Percentiles rank a stretch among this genome's conserved stretches.
phyloP scores from a whole-genome alignment of 305 asterid genomes.

The Ilex paraguariensis region DNA sequence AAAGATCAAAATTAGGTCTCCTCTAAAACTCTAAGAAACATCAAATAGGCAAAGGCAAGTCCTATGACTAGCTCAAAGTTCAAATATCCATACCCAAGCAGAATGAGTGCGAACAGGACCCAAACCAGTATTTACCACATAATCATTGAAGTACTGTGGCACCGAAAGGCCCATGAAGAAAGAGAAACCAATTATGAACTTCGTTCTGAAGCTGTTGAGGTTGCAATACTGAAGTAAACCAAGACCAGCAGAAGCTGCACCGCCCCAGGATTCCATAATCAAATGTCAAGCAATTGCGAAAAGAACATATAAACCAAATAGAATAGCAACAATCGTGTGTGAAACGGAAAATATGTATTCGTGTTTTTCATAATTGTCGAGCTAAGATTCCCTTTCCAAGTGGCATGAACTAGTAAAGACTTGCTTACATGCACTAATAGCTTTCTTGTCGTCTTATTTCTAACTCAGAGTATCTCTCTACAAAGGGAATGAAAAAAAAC shows the following conservation, averaged over 20 bases:
- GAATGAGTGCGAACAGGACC: slow-evolving; percentile 69
- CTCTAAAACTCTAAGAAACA: background rate
- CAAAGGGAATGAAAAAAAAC: too few relatives aligned
- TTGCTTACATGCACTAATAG: too few relatives aligned
- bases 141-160: slow-evolving; percentile 82
- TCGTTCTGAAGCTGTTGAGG: slow-evolving; percentile 93
- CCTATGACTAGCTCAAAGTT: background rate
- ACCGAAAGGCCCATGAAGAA: slow-evolving; percentile 93
- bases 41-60: background rate
- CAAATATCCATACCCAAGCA: slow-evolving; percentile 45
- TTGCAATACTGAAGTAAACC: slow-evolving; percentile 88
- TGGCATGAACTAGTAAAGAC: too few relatives aligned
- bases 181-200: slow-evolving; percentile 75
- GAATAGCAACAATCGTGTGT: slow-evolving; percentile 1
- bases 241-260: slow-evolving; percentile 75
- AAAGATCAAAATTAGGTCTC: background rate
- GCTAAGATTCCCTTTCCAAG: too few relatives aligned
- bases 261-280: background rate
- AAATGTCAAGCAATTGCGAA: background rate
- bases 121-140: slow-evolving; percentile 54
- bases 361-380: too few relatives aligned
- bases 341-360: too few relatives aligned
- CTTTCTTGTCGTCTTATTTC: too few relatives aligned
- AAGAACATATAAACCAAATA: background rate
- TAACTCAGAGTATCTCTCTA: too few relatives aligned